phyloP scores from a whole-genome alignment of 306 rosid genomes.

The Quercus parvula region DNA sequence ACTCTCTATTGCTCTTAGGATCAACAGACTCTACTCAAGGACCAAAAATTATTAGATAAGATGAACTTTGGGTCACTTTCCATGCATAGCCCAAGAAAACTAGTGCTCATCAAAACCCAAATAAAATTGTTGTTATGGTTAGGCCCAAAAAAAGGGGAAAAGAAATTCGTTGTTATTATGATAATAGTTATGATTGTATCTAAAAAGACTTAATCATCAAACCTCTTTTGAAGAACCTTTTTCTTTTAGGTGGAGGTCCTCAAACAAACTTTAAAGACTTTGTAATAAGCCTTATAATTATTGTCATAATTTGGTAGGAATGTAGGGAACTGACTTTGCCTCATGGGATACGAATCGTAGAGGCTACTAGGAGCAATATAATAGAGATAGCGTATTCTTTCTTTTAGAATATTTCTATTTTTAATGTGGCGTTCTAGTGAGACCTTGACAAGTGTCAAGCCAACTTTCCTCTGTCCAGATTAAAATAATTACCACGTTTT shows the following conservation, averaged over 20 bases:
- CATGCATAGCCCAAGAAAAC: too few relatives aligned
- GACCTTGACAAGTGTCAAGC: not conserved
- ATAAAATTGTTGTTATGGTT: not conserved
- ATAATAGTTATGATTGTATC: not conserved
- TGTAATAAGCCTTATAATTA: not conserved
- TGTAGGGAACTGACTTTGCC: not conserved
- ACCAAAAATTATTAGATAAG: too few relatives aligned
- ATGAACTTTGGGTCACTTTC: too few relatives aligned
- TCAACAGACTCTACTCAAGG: too few relatives aligned
- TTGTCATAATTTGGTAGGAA: not conserved
- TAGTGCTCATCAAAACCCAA: not conserved
- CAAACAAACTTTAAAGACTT: not conserved
- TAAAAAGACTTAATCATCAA: not conserved
- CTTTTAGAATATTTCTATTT: not conserved
- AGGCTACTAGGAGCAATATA: not conserved
- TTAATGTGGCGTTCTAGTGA: not conserved
- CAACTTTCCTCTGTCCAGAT: slow-evolving; percentile 3
- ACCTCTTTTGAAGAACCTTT: not conserved
- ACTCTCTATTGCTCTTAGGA: too few relatives aligned
- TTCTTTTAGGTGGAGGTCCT: not conserved
- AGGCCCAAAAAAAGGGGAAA: not conserved
- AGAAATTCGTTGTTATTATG: not conserved
- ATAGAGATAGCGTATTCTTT: not conserved
- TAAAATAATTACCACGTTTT: slow-evolving; percentile 19
- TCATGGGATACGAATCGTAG: not conserved